Base-by-base conservation (phyloP, 768 basidiomycete species). In the Neoboletus magnificus region DNA sequence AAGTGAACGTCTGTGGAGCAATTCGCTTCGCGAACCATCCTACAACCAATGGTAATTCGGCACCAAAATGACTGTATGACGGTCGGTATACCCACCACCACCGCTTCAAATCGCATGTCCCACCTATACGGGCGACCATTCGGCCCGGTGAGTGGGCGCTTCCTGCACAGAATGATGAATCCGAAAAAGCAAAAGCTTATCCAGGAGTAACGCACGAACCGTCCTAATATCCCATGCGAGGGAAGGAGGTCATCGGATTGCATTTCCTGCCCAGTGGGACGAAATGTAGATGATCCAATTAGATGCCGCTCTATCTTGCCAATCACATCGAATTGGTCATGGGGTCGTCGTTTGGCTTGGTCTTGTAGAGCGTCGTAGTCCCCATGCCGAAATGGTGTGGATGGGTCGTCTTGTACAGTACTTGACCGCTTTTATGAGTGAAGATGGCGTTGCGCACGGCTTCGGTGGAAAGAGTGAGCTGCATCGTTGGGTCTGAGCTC, bases 221-320 rank as follows among this genome's bases (percentile, higher is more conserved):
- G 59, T 56, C 63, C 37, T 2, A 41, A 25, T 10, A 71, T 13
- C 4, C 69, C 71, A 30, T 56, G 63, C 2, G 58, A 23, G 10
- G 65, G 59, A 44, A 69, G 56, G 44, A 70, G 74, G 0, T 60
- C 54, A 25, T 57, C 56, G 2, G 71, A 64, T n/a, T 61, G 48
- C 43, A 71, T 54, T 18, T 66, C 67, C 15, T 55, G 41, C 2
- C 65, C 72, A 6, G 65, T 56, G 32, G 72, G 68, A 2, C 62
- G 64, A 33, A 77, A 59, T 29, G 56, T 66, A 5, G 72, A 67
- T 0, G 73, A 66, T 16, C 62, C 61, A 5, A 74, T 32, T 0
- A 62, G 1, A n/a, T 61, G 66, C 69, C 73, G 75, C 13, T 75
- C 66, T 1, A 77, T 74, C 49, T 68, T 56, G 8, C 68, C 77